A percentile compares a stretch with the other conserved stretches of the same genome.
Conservation (phyloP, 495 filamentous ascomycete species). For the Chaetomium fimeti region DNA sequence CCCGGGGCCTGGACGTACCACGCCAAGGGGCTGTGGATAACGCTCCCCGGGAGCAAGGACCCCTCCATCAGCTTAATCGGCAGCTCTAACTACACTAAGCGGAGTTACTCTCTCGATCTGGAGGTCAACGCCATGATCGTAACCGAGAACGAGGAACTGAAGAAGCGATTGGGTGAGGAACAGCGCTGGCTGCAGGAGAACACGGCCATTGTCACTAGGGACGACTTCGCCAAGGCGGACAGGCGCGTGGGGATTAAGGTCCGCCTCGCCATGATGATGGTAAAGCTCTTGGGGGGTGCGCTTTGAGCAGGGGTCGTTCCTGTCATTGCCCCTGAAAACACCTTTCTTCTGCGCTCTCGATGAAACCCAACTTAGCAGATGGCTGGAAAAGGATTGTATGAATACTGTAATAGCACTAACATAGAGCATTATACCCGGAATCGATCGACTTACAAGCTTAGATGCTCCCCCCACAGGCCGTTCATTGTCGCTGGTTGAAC, state of each 20-base stretch:
- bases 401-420: slow-evolving; percentile 9
- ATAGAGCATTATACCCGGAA: slow-evolving; percentile 24
- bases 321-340: background rate
- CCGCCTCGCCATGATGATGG: slow-evolving; percentile 86
- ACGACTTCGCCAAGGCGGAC: slow-evolving; percentile 76
- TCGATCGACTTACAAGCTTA: slow-evolving; percentile 8
- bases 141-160: slow-evolving; percentile 72
- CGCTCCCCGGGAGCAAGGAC: slow-evolving; percentile 56
- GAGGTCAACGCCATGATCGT: slow-evolving; percentile 84
- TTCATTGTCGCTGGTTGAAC: background rate
- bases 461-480: background rate
- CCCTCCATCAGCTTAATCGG: slow-evolving; percentile 83
- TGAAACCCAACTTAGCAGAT: background rate
- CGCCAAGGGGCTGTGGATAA: slow-evolving; percentile 94
- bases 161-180: slow-evolving; percentile 70
- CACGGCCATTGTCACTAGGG: slow-evolving; percentile 60
- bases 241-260: slow-evolving; percentile 83
- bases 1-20: slow-evolving; percentile 95
- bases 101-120: slow-evolving; percentile 87
- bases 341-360: background rate
- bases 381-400: slow-evolving; percentile 1
- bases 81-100: slow-evolving; percentile 92
- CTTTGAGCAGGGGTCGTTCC: slow-evolving; percentile 42
- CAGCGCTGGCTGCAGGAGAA: slow-evolving; percentile 73
- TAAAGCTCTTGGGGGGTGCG: slow-evolving; percentile 67